Evolutionary conservation across 2,329 filamentous ascomycete genomes (phyloP).

Genomic region (Knufia petricola): DNA sequence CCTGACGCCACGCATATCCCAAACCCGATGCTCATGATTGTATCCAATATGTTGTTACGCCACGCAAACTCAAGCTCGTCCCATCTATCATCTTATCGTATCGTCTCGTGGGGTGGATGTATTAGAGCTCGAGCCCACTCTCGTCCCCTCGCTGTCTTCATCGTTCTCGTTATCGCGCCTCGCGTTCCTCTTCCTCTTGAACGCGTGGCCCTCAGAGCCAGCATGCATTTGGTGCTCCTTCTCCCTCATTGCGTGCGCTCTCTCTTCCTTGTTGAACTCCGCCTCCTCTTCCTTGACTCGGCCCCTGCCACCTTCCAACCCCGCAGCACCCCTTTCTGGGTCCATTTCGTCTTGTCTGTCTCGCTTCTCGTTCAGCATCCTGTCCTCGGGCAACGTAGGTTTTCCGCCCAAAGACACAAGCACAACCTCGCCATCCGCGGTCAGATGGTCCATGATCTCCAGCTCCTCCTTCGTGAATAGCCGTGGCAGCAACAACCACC

Average conservation of each 20-base stretch:
- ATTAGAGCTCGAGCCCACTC: no score
- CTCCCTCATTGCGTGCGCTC: not conserved
- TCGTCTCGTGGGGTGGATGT: no score
- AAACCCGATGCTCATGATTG: no score
- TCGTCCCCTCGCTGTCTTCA: no score
- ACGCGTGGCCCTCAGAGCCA: no score
- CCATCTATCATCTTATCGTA: no score
- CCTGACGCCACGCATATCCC: no score
- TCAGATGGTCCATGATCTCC: constrained; percentile 56
- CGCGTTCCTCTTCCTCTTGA: no score
- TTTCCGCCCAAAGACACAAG: constrained; percentile 43
- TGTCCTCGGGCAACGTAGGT: constrained; percentile 11
- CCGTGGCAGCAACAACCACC: constrained; percentile 53
- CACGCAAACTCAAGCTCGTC: no score
- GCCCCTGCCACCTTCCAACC: not conserved
- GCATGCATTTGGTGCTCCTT: no score
- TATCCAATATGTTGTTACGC: no score
- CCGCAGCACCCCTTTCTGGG: not conserved
- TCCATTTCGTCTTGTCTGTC: not conserved
- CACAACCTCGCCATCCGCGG: constrained; percentile 48
- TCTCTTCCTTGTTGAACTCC: not conserved
- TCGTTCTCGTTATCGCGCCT: no score
- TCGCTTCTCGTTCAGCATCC: not conserved
- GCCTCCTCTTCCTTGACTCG: not conserved
- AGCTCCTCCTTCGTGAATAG: constrained; percentile 54